phyloP scores from a whole-genome alignment of 2,329 filamentous ascomycete species.

The Gnomoniopsis sp. region DNA sequence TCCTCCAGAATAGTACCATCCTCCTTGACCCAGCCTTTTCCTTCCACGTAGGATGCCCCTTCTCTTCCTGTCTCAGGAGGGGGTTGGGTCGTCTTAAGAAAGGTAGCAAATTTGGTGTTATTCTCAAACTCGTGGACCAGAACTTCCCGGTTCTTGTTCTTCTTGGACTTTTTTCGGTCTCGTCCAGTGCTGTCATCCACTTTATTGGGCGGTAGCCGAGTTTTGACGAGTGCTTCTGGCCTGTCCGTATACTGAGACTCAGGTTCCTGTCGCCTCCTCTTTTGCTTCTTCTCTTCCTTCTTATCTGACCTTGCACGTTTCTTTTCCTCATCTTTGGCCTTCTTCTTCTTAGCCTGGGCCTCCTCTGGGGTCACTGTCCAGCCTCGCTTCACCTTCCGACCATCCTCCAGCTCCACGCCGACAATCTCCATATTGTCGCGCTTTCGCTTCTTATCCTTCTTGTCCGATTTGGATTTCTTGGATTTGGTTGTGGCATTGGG shows the following conservation, averaged over 20 bases:
- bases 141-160: constrained; percentile 57
- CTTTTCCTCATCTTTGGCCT: constrained; percentile 41
- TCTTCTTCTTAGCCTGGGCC: constrained; percentile 43
- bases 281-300: constrained; percentile 44
- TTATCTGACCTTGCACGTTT: constrained; percentile 33
- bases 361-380: constrained; percentile 71
- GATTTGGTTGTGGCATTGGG: constrained; percentile 6
- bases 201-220: constrained; percentile 56
- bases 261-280: constrained; percentile 52
- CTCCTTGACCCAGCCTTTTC: constrained; percentile 83
- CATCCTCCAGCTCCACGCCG: constrained; percentile 69
- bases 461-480: constrained; percentile 30
- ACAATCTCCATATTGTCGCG: constrained; percentile 48
- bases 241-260: constrained; percentile 79
- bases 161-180: constrained; percentile 57
- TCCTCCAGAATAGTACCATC: constrained; percentile 72
- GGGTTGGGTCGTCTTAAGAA: constrained; percentile 58
- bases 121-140: constrained; percentile 88
- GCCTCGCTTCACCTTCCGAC: constrained; percentile 79
- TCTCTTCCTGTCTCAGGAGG: constrained; percentile 46
- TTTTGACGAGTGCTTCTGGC: constrained; percentile 84
- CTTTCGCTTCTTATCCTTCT: constrained; percentile 34
- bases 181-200: constrained; percentile 36
- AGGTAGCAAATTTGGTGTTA: constrained; percentile 77
- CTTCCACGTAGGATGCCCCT: constrained; percentile 61